A percentile compares a stretch with the other conserved stretches of the same genome.
These are phyloP conservation scores for Plasmodium relictum DNA, from an alignment of 169 alveolate genomes.

Conservation along the genomic window DNA sequence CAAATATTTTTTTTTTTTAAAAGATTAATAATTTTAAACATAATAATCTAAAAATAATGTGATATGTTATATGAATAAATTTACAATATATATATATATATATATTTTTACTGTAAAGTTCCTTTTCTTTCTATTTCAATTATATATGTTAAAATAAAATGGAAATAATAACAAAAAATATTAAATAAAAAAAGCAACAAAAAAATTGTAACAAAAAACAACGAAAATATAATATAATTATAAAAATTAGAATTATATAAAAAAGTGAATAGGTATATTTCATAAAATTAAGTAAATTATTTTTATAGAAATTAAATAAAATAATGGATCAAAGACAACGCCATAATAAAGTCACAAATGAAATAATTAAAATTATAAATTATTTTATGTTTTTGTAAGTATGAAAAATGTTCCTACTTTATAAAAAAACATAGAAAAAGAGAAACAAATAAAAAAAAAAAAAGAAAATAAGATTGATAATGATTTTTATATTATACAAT, in stretches of 20 bases:
- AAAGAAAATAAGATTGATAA: background rate
- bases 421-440: constrained; percentile 22
- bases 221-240: background rate
- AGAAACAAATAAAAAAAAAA: background rate
- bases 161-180: no score
- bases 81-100: no score
- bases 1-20: no score
- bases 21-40: no score
- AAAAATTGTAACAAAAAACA: no score
- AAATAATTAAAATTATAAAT: constrained; percentile 39
- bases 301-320: constrained; percentile 11
- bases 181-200: no score
- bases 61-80: no score
- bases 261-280: background rate
- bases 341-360: background rate
- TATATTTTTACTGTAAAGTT: no score
- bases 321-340: constrained; percentile 3
- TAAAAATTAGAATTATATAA: background rate
- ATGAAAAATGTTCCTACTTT: background rate
- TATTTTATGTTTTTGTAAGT: constrained; percentile 12
- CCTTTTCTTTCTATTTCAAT: no score
- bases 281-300: background rate
- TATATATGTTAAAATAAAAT: no score
- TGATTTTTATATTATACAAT: no score
- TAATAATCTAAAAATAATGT: background rate